Percentiles rank a stretch among this genome's conserved stretches.
phyloP scores from a whole-genome alignment of 2,329 filamentous ascomycete species.

The Fusarium sp. region DNA sequence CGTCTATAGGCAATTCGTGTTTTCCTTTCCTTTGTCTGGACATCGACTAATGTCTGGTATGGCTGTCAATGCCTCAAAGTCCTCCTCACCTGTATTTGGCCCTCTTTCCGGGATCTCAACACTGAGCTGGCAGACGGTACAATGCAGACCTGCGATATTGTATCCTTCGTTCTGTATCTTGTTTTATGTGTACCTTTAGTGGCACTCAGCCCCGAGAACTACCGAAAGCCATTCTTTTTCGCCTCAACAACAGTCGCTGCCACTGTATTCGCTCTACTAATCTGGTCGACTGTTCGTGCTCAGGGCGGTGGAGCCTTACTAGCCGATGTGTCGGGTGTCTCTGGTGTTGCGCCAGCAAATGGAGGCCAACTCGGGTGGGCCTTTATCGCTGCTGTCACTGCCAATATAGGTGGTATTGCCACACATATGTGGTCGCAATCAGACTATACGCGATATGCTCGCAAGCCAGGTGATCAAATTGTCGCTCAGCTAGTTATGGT shows the following conservation, averaged over 20 bases:
- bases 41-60: slow-evolving; percentile 4
- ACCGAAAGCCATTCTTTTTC: neutral
- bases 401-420: slow-evolving; percentile 49
- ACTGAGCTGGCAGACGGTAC: neutral
- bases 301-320: neutral
- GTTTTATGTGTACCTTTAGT: neutral
- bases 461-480: slow-evolving; percentile 47
- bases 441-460: slow-evolving; percentile 50
- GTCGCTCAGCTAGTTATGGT: slow-evolving; percentile 31
- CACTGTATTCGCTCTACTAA: neutral
- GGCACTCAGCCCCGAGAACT: neutral
- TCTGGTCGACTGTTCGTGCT: neutral
- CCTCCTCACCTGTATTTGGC: neutral
- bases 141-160: neutral
- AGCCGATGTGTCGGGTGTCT: neutral
- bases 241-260: neutral
- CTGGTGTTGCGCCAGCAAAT: neutral
- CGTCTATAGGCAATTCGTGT: neutral
- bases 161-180: neutral
- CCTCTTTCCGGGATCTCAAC: neutral
- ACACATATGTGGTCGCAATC: slow-evolving; percentile 49
- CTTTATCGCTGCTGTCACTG: slow-evolving; percentile 46
- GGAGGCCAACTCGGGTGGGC: slow-evolving; percentile 36
- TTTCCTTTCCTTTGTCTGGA: slow-evolving; percentile 9
- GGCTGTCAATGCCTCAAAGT: neutral